Evolutionary conservation across 768 basidiomycete species (phyloP).

Genomic region (Mycena crocata): DNA sequence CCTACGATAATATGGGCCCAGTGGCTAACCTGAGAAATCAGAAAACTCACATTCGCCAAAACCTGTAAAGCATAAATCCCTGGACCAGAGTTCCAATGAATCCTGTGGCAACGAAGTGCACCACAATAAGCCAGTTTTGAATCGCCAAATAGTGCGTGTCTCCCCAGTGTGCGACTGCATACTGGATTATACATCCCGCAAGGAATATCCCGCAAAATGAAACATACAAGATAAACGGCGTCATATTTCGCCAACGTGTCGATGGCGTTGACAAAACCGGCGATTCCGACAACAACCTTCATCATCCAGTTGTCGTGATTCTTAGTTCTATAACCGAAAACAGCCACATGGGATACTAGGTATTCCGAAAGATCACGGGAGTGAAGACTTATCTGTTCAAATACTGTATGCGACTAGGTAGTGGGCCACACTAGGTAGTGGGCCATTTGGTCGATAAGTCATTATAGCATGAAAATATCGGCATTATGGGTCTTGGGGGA

Average conservation of each 20-base stretch:
- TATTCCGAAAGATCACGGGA: background rate
- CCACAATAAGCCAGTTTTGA: conserved; percentile 12
- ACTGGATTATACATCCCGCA: background rate
- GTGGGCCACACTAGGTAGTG: too few relatives aligned
- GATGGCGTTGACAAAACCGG: background rate
- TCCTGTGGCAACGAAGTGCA: conserved; percentile 12
- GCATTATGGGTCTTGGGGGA: too few relatives aligned
- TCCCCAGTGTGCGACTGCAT: conserved; percentile 16
- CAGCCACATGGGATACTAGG: background rate
- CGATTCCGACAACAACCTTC: conserved; percentile 3
- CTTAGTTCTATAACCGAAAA: conserved; percentile 1
- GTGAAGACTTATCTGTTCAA: conserved; percentile 2
- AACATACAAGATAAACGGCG: conserved; percentile 12
- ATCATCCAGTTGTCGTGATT: conserved; percentile 12
- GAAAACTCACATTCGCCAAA: conserved; percentile 7
- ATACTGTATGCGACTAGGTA: too few relatives aligned
- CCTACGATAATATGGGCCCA: background rate
- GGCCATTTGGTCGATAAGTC: too few relatives aligned
- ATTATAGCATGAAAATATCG: too few relatives aligned
- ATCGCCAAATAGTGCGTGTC: background rate
- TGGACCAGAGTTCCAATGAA: conserved; percentile 7
- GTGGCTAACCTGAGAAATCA: background rate
- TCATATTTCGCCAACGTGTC: conserved; percentile 3
- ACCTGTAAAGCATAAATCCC: conserved; percentile 15
- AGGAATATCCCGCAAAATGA: too few relatives aligned